These are phyloP conservation scores for Pyricularia sp. DNA, from an alignment of 2,329 filamentous ascomycete genomes.

Conservation along the genomic window DNA sequence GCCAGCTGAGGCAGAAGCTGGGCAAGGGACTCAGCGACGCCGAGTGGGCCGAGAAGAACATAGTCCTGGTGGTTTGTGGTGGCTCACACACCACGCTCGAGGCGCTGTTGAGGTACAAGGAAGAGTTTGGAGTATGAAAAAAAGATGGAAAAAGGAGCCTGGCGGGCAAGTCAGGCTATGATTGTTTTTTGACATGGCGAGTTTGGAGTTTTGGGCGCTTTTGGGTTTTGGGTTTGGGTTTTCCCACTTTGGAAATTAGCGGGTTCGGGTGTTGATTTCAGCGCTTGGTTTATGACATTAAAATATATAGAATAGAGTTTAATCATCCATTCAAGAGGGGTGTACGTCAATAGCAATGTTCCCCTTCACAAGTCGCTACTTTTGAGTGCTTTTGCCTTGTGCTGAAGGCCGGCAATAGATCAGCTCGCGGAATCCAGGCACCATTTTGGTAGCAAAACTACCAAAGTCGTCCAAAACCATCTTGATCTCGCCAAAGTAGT, in stretches of 20 bases:
- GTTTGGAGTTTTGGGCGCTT: neutral
- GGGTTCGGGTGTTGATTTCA: neutral
- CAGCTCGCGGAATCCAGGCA: slow-evolving; percentile 13
- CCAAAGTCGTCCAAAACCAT: slow-evolving; percentile 24
- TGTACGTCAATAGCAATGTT: neutral
- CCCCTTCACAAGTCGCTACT: neutral
- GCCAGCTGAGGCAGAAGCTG: slow-evolving; percentile 46
- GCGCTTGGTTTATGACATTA: neutral
- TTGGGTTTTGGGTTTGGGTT: neutral
- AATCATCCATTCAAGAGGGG: neutral
- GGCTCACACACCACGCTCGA: slow-evolving; percentile 54
- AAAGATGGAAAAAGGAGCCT: neutral
- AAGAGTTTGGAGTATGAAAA: slow-evolving; percentile 25
- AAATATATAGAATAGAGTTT: neutral
- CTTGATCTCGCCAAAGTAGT: slow-evolving; percentile 49
- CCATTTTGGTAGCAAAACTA: neutral
- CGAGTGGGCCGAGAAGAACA: slow-evolving; percentile 51
- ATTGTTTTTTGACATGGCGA: neutral
- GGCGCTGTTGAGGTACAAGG: slow-evolving; percentile 45
- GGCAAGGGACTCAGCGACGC: slow-evolving; percentile 37
- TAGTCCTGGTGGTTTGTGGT: slow-evolving; percentile 80
- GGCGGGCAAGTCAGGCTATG: neutral
- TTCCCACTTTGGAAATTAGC: neutral
- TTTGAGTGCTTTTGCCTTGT: neutral
- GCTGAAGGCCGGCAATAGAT: slow-evolving; percentile 9